Conservation (phyloP, 352 stramenopile species). For the Phytopythium delawarense region DNA sequence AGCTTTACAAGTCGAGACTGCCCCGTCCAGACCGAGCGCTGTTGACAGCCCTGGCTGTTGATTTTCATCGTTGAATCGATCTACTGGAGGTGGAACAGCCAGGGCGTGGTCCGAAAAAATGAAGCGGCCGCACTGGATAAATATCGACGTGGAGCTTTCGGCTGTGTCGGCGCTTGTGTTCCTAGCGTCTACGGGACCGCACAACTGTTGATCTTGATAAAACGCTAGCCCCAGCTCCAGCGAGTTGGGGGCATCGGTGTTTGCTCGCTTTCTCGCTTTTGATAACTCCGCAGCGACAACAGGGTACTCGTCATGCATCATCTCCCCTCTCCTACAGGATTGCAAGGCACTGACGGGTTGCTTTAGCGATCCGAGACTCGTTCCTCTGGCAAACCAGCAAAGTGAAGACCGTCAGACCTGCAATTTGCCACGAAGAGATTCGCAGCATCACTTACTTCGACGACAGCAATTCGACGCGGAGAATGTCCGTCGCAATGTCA, state of each 20-base stretch:
- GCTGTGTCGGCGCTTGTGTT: neutral
- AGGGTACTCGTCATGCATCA: conserved; percentile 18
- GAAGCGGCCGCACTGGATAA: conserved; percentile 3
- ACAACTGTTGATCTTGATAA: conserved; percentile 22
- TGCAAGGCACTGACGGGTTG: conserved; percentile 21
- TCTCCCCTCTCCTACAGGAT: conserved; percentile 7
- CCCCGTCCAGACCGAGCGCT: neutral
- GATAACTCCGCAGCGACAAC: neutral
- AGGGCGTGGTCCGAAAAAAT: neutral
- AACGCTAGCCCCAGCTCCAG: conserved; percentile 17
- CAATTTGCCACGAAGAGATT: neutral
- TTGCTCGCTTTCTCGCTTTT: neutral
- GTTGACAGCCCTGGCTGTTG: neutral
- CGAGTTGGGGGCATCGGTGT: neutral
- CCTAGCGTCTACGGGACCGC: conserved; percentile 4
- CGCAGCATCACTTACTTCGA: conserved; percentile 16
- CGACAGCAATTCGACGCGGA: conserved; percentile 33
- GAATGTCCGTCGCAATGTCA: conserved; percentile 27
- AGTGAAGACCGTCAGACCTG: neutral
- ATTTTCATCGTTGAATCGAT: neutral
- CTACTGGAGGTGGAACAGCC: neutral
- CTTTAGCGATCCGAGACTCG: conserved; percentile 29
- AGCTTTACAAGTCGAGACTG: neutral
- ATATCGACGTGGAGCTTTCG: neutral
- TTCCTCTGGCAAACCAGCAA: conserved; percentile 15